A percentile compares a stretch with the other conserved stretches of the same genome.
phyloP scores from a whole-genome alignment of 2,329 filamentous ascomycete genomes.

The Sclerotinia glacialis region DNA sequence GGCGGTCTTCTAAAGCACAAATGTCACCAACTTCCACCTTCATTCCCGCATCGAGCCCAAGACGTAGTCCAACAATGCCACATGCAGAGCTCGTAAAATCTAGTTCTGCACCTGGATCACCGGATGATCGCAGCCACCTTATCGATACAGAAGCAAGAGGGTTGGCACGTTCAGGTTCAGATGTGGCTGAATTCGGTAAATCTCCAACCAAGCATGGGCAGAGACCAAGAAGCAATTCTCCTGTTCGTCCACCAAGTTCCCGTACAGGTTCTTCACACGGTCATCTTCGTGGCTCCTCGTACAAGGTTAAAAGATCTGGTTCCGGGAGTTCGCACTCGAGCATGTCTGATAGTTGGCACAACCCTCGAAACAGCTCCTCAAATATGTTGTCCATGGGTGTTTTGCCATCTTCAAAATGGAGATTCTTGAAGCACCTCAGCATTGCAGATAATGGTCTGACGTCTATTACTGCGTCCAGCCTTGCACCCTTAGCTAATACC shows the following conservation, averaged over 20 bases:
- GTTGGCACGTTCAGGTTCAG: slow-evolving; percentile 37
- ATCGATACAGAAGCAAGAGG: slow-evolving; percentile 31
- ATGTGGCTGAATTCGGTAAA: slow-evolving; percentile 31
- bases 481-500: slow-evolving; percentile 80
- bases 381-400: slow-evolving; percentile 71
- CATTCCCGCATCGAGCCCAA: slow-evolving; percentile 55
- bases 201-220: slow-evolving; percentile 34
- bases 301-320: slow-evolving; percentile 79
- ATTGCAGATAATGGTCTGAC: slow-evolving; percentile 89
- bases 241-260: slow-evolving; percentile 71
- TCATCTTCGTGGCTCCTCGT: slow-evolving; percentile 59
- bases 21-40: slow-evolving; percentile 74
- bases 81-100: slow-evolving; percentile 67
- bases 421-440: slow-evolving; percentile 88
- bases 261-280: slow-evolving; percentile 59
- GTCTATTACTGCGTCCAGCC: slow-evolving; percentile 68
- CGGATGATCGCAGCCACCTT: slow-evolving; percentile 39
- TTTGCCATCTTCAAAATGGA: slow-evolving; percentile 86
- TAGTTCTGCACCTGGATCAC: slow-evolving; percentile 56
- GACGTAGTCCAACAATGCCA: slow-evolving; percentile 60
- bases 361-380: slow-evolving; percentile 68
- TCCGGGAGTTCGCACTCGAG: slow-evolving; percentile 92
- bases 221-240: slow-evolving; percentile 75
- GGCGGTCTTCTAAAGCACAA: slow-evolving; percentile 82
- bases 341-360: slow-evolving; percentile 62